Evolutionary conservation across 805 yeast species (phyloP).

Genomic region (Priceomyces carsonii): DNA sequence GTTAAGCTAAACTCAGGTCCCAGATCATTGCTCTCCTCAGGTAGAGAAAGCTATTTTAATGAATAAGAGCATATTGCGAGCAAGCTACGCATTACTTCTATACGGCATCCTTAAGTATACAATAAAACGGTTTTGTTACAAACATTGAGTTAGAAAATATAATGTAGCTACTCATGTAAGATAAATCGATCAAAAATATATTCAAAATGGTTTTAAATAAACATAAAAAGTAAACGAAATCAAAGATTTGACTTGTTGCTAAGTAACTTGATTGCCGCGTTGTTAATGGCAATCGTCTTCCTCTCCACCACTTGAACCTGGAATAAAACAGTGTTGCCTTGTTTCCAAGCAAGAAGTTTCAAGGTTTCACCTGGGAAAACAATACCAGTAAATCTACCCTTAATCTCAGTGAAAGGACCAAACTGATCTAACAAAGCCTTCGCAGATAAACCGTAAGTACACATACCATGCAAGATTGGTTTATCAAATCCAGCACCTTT

Average conservation of each 20-base stretch:
- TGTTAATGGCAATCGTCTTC: conserved; percentile 73
- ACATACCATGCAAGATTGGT: conserved; percentile 93
- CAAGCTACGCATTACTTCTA: no score
- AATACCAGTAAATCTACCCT: conserved; percentile 86
- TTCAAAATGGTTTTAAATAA: no score
- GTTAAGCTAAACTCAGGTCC: conserved; percentile 1
- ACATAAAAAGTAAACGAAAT: conserved; percentile 7
- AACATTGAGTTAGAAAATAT: no score
- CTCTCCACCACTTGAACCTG: conserved; percentile 82
- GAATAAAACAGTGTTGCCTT: conserved; percentile 69
- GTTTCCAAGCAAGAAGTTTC: conserved; percentile 81
- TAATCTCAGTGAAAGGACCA: conserved; percentile 81
- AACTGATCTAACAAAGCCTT: conserved; percentile 75
- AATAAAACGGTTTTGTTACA: no score
- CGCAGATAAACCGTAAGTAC: conserved; percentile 79
- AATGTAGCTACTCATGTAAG: no score
- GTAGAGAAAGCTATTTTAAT: conserved; percentile 13
- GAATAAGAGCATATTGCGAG: no score
- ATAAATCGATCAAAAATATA: conserved; percentile 8
- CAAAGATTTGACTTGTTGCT: conserved; percentile 42
- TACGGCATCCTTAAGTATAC: no score
- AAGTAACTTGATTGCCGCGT: conserved; percentile 74
- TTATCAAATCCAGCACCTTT: conserved; percentile 78
- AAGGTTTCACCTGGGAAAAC: conserved; percentile 95
- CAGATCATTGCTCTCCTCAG: conserved; percentile 19